Base-by-base conservation (phyloP, 148 eudicot genomes). In the Cornus kousa region DNA sequence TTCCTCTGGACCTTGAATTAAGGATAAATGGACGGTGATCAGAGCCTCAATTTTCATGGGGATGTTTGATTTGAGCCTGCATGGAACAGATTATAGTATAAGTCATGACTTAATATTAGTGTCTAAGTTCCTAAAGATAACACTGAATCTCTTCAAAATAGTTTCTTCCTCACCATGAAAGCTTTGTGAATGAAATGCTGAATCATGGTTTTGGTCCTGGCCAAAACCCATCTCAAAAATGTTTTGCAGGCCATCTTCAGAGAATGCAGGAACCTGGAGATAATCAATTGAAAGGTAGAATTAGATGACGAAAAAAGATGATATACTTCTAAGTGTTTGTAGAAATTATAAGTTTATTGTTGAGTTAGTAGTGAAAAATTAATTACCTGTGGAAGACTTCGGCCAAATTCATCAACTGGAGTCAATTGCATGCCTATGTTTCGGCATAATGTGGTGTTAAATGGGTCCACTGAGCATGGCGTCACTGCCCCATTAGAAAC, bases 161-260 rank as follows among this genome's bases (percentile, higher is more conserved):
- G 14, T 32, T 31, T 33, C 5, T 74, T 65, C n/a, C 46, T 83
- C 82, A 88, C 91, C 89, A 76, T 78, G 83, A 76, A 79, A 81
- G 73, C 57, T 48, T 48, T 76, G 83, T 81, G 80, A 67, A 67
- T 72, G 81, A 83, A 82, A 83, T 76, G 73, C 81, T 6, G 23
- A n/a, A 20, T 71, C 70, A 64, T 28, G 68, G 72, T 79, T 73
- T 32, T 81, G 82, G 48, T 79, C 80, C 77, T 86, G 91, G 20
- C 83, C 80, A 73, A 75, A 89, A 39, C 93, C 85, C 91, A 87
- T 93, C 39, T 89, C 86, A 35, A 93, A 87, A 67, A 91, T 88
- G 85, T 85, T 88, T 73, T 91, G 97, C 23, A 91, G 84, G 31
- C 89, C 97, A 65, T 87, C 91, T 57, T 91, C 91, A 59, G 84